These are phyloP conservation scores for Cordia subcordata DNA, from an alignment of 257 asterid genomes.

Conservation along the genomic window DNA sequence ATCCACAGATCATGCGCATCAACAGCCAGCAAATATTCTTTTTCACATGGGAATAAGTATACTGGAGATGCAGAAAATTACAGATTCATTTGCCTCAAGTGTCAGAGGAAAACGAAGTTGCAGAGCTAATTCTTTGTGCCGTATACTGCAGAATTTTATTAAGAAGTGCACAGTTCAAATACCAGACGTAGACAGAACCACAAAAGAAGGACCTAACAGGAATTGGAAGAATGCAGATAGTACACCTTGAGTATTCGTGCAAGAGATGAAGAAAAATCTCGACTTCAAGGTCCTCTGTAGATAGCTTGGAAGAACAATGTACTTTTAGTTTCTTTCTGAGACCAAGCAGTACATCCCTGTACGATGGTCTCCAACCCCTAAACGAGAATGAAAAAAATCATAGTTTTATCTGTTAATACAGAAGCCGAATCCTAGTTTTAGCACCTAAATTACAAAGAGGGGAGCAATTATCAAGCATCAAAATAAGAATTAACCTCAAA, in stretches of 20 bases:
- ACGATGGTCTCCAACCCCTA: slow-evolving; percentile 98
- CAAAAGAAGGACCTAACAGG: too few species aligned
- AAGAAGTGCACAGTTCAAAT: too few species aligned
- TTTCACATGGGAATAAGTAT: too few species aligned
- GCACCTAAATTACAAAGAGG: too few species aligned
- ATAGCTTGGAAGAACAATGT: slow-evolving; percentile 76
- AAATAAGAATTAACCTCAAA: slow-evolving; percentile 53
- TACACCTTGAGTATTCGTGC: slow-evolving; percentile 77
- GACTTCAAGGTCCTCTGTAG: slow-evolving; percentile 77
- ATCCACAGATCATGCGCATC: too few species aligned
- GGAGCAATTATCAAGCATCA: not conserved
- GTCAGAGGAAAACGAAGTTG: too few species aligned
- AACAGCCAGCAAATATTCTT: too few species aligned
- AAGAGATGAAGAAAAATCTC: slow-evolving; percentile 92
- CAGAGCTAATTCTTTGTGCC: too few species aligned
- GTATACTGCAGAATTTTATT: too few species aligned
- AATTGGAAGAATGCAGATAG: not conserved
- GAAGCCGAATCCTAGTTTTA: not conserved
- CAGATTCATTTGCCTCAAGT: too few species aligned
- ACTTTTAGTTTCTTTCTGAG: slow-evolving; percentile 62
- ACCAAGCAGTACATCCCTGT: slow-evolving; percentile 73
- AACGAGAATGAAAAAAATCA: slow-evolving; percentile 12
- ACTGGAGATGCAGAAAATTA: too few species aligned
- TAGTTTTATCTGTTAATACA: not conserved
- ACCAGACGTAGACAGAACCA: too few species aligned